phyloP scores from a whole-genome alignment of 2,329 filamentous ascomycete species.

The Tolypocladium amazonense region DNA sequence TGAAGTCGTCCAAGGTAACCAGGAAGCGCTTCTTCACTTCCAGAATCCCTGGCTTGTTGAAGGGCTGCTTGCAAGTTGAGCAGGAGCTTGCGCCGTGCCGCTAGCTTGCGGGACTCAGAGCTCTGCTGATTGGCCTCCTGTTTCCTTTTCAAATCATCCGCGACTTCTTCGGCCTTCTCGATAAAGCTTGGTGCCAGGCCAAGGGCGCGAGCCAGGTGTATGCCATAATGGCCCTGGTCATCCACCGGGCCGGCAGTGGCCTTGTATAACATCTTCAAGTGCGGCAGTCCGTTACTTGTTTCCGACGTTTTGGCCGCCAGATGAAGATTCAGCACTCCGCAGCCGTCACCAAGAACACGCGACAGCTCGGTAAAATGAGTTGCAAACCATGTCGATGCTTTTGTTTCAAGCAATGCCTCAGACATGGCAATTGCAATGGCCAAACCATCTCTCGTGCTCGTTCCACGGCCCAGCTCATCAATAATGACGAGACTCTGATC shows the following conservation, averaged over 20 bases:
- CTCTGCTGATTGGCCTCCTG: conserved; percentile 47
- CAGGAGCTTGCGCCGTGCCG: conserved; percentile 61
- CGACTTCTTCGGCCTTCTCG: conserved; percentile 55
- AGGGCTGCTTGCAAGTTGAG: conserved; percentile 64
- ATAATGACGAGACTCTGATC: conserved; percentile 69
- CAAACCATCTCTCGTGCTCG: conserved; percentile 77
- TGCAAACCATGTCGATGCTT: conserved; percentile 79
- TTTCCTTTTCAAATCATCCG: conserved; percentile 47
- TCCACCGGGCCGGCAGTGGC: conserved; percentile 60
- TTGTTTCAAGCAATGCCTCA: conserved; percentile 72
- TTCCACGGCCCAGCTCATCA: conserved; percentile 86
- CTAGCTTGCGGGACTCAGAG: conserved; percentile 46
- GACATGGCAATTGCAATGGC: conserved; percentile 85
- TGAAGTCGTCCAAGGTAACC: conserved; percentile 34
- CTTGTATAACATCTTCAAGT: conserved; percentile 83
- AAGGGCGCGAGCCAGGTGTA: conserved; percentile 67
- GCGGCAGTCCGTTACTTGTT: conserved; percentile 36
- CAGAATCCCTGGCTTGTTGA: conserved; percentile 52
- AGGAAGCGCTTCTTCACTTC: conserved; percentile 48
- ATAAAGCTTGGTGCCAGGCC: conserved; percentile 61
- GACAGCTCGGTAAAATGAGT: conserved; percentile 87
- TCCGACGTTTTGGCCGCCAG: conserved; percentile 56
- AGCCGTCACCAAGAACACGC: conserved; percentile 60
- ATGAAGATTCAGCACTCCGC: conserved; percentile 75
- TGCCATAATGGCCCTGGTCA: conserved; percentile 64